Evolutionary conservation across 345 rosid genomes (phyloP).

Genomic region (Bruguiera gymnorhiza): DNA sequence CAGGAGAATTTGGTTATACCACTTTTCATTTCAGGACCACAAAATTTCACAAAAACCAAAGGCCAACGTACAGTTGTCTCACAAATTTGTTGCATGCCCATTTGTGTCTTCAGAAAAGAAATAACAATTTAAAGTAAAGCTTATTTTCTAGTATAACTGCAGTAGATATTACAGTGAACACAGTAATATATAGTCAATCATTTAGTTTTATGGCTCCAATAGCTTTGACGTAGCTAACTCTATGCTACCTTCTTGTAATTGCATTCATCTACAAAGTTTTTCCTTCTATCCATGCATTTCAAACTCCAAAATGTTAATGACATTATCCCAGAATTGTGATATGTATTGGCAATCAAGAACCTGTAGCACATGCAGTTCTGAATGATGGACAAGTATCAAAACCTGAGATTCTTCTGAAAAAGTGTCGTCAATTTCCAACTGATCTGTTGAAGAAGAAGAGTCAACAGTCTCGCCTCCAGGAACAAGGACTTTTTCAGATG

Average conservation of each 20-base stretch:
- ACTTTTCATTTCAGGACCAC: too few relatives aligned
- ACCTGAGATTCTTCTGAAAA: conserved; percentile 55
- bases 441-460: conserved; percentile 48
- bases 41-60: too few relatives aligned
- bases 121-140: too few relatives aligned
- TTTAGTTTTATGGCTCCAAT: too few relatives aligned
- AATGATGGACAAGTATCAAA: conserved; percentile 1
- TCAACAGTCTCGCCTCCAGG: conserved; percentile 44
- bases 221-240: background rate
- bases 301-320: background rate
- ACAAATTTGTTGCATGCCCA: too few relatives aligned
- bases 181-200: too few relatives aligned
- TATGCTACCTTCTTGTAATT: too few relatives aligned
- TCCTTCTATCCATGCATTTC: conserved; percentile 1
- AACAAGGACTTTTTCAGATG: conserved; percentile 64
- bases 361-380: background rate
- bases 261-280: conserved; percentile 2
- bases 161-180: too few relatives aligned
- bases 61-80: too few relatives aligned
- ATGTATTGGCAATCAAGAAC: background rate
- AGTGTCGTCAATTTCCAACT: conserved; percentile 33
- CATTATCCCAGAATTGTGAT: background rate
- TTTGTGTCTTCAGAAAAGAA: too few relatives aligned
- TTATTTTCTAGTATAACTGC: too few relatives aligned
- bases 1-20: too few relatives aligned